These are phyloP conservation scores for Epichloe aotearoae DNA, from an alignment of 2,329 filamentous ascomycete species.

Conservation along the genomic window DNA sequence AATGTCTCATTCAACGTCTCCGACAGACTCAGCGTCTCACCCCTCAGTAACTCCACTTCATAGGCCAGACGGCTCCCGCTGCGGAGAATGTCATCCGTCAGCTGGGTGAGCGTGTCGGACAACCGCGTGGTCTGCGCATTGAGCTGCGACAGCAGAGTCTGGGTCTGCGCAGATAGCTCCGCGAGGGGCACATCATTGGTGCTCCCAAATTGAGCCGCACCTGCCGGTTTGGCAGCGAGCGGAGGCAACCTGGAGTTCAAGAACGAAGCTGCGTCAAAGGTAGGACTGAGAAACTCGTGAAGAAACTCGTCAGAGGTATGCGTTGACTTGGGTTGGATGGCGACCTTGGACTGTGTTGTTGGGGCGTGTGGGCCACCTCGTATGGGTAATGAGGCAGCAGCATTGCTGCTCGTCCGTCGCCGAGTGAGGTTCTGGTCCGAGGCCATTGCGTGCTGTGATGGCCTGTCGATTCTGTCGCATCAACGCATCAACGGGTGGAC, in stretches of 20 bases:
- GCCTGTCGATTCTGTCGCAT: not conserved
- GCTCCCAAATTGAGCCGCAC: constrained; percentile 9
- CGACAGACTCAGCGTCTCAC: constrained; percentile 68
- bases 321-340: constrained; percentile 36
- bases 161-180: constrained; percentile 70
- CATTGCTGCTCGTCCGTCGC: constrained; percentile 34
- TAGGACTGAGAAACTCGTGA: constrained; percentile 58
- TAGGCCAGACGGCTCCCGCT: constrained; percentile 83
- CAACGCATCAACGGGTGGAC: not conserved
- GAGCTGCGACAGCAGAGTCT: constrained; percentile 73
- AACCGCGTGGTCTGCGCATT: constrained; percentile 78
- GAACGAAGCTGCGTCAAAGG: constrained; percentile 75
- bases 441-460: constrained; percentile 12
- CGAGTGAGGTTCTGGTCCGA: constrained; percentile 21
- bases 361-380: constrained; percentile 27
- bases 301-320: constrained; percentile 62
- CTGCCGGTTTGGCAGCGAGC: constrained; percentile 34
- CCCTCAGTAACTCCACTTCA: constrained; percentile 85
- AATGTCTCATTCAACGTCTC: constrained; percentile 65
- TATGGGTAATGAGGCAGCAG: constrained; percentile 14
- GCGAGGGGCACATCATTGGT: constrained; percentile 44
- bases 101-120: constrained; percentile 66
- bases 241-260: constrained; percentile 69
- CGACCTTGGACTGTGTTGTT: constrained; percentile 23
- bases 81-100: constrained; percentile 89